These are phyloP conservation scores for Aspergillaceae sp. DNA, from an alignment of 2,329 filamentous ascomycete species.

Conservation along the genomic window DNA sequence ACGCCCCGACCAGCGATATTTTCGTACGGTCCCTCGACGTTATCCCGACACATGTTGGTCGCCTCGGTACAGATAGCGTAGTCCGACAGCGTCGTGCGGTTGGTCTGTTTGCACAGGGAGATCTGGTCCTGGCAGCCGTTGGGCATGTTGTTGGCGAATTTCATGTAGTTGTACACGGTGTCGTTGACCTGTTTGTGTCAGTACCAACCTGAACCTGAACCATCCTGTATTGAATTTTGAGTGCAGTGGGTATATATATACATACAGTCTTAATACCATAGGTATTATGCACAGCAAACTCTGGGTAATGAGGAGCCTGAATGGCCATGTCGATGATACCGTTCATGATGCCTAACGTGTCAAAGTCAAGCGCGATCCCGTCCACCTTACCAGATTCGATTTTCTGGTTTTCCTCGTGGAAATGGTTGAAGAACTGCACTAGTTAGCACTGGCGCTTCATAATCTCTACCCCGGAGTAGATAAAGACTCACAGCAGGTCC, in stretches of 20 bases:
- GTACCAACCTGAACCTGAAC: neutral
- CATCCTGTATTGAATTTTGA: neutral
- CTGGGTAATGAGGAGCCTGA: slow-evolving; percentile 43
- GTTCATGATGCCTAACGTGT: slow-evolving; percentile 48
- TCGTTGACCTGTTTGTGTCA: slow-evolving; percentile 39
- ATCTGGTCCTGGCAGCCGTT: slow-evolving; percentile 55
- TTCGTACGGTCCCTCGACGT: slow-evolving; percentile 52
- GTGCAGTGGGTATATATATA: neutral
- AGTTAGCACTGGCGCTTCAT: slow-evolving; percentile 7
- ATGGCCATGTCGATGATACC: slow-evolving; percentile 48
- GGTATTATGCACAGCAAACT: slow-evolving; percentile 48
- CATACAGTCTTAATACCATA: slow-evolving; percentile 43
- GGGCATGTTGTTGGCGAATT: slow-evolving; percentile 53
- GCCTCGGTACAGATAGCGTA: slow-evolving; percentile 47
- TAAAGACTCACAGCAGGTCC: slow-evolving; percentile 34
- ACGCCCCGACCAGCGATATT: slow-evolving; percentile 45
- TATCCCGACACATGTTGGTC: slow-evolving; percentile 46
- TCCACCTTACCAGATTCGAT: slow-evolving; percentile 43
- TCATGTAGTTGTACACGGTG: slow-evolving; percentile 51
- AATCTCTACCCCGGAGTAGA: neutral
- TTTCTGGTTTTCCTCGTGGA: slow-evolving; percentile 48
- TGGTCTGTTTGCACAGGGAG: slow-evolving; percentile 55
- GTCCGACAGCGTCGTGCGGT: slow-evolving; percentile 48
- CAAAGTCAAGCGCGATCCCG: slow-evolving; percentile 46
- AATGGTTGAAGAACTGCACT: slow-evolving; percentile 47